Conservation (phyloP, 73 alveolate genomes). For the Paramecium octaurelia region DNA sequence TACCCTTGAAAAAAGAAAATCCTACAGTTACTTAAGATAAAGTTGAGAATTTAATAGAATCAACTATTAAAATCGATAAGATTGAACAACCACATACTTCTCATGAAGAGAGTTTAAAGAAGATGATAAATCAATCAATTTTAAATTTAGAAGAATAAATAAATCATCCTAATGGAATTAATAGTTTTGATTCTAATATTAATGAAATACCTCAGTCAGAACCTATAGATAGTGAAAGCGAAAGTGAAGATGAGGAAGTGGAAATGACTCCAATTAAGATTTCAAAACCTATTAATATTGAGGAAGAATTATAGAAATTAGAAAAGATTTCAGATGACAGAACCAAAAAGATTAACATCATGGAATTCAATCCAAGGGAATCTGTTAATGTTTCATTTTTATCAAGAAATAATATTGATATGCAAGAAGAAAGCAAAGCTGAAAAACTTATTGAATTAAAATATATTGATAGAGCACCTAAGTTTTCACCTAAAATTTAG, state of each 20-base stretch:
- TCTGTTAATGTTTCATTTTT: background rate
- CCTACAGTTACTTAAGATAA: background rate
- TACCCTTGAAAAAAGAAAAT: background rate
- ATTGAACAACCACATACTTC: background rate
- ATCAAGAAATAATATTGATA: background rate
- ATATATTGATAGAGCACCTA: slow-evolving; percentile 19
- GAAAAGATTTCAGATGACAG: background rate
- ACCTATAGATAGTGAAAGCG: background rate
- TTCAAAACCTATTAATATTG: background rate
- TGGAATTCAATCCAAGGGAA: background rate
- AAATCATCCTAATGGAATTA: background rate
- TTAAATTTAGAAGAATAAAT: background rate
- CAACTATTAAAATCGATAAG: background rate
- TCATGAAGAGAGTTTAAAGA: background rate
- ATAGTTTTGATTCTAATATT: background rate
- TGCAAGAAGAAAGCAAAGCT: slow-evolving; percentile 8
- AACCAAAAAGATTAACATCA: background rate
- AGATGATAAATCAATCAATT: background rate
- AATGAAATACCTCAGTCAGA: background rate
- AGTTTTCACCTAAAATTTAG: slow-evolving; percentile 11
- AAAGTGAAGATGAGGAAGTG: background rate
- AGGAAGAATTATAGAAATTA: background rate
- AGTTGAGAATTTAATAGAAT: background rate
- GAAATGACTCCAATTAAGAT: background rate
- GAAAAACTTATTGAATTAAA: slow-evolving; percentile 29